Evolutionary conservation across 2,329 filamentous ascomycete species (phyloP).

Genomic region (Ciborinia camelliae): DNA sequence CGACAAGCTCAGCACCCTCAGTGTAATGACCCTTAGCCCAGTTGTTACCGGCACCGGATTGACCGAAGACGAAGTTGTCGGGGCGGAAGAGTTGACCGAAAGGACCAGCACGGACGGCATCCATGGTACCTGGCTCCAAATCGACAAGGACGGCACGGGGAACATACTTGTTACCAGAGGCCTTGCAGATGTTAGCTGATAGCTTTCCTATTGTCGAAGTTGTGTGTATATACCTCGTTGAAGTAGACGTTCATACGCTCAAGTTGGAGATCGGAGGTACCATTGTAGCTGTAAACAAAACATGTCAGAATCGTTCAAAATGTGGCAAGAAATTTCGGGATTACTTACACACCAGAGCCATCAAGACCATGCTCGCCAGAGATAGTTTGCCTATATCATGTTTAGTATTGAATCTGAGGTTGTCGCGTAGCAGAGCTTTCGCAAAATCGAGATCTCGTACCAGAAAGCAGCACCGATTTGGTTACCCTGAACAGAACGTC

Average conservation of each 20-base stretch:
- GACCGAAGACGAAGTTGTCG: conserved; percentile 99
- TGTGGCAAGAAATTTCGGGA: background rate
- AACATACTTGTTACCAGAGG: conserved; percentile 97
- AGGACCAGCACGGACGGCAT: conserved; percentile 94
- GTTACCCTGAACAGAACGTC: conserved; percentile 73
- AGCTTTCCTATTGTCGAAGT: background rate
- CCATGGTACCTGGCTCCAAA: conserved; percentile 99
- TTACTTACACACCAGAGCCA: conserved; percentile 85
- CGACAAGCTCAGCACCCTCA: conserved; percentile 97
- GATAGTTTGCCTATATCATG: conserved; percentile 65
- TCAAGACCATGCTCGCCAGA: conserved; percentile 95
- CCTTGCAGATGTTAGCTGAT: conserved; percentile 52
- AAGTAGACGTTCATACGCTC: conserved; percentile 99
- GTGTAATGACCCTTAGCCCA: conserved; percentile 99
- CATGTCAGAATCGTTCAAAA: conserved; percentile 34
- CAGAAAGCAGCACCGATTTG: conserved; percentile 99
- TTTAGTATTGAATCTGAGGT: conserved; percentile 40
- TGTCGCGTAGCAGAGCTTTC: conserved; percentile 35
- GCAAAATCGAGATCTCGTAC: conserved; percentile 48
- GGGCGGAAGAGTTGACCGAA: conserved; percentile 99
- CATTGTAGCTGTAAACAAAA: conserved; percentile 72
- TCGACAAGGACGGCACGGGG: conserved; percentile 99
- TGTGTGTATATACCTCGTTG: conserved; percentile 64
- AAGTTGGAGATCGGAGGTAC: conserved; percentile 96
- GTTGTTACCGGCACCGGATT: conserved; percentile 99